phyloP scores from a whole-genome alignment of 2,329 filamentous ascomycete genomes.

The Colletotrichum sp. region DNA sequence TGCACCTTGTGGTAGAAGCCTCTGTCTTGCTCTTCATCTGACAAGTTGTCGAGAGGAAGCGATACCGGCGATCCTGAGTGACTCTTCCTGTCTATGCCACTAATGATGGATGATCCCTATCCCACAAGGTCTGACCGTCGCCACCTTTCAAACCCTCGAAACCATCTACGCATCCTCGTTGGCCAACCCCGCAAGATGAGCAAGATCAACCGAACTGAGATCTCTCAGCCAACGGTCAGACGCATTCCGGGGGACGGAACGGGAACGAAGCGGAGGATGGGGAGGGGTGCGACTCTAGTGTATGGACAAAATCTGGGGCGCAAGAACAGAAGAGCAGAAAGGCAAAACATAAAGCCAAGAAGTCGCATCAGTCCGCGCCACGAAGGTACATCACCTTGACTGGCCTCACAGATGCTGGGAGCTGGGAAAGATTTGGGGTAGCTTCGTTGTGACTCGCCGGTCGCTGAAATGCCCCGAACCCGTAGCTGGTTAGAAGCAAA shows the following conservation, averaged over 20 bases:
- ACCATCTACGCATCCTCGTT: background rate
- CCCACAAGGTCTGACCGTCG: background rate
- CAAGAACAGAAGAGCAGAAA: background rate
- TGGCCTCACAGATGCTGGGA: background rate
- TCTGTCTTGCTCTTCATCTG: background rate
- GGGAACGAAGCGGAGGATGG: background rate
- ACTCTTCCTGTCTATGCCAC: background rate
- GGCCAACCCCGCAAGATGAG: constrained; percentile 12
- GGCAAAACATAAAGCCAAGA: background rate
- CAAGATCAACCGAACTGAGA: constrained; percentile 8
- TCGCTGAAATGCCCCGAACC: background rate
- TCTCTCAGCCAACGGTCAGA: constrained; percentile 15
- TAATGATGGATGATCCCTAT: background rate
- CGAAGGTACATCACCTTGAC: background rate
- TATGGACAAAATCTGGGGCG: background rate
- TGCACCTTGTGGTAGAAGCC: background rate
- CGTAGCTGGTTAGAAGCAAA: background rate
- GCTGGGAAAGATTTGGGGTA: background rate
- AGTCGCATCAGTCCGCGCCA: constrained; percentile 6
- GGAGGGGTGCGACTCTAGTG: background rate
- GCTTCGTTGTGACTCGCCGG: background rate
- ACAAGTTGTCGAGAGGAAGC: background rate
- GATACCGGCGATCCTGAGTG: background rate
- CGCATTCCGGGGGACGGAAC: background rate
- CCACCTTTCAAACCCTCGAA: background rate